Evolutionary conservation across 2,329 filamentous ascomycete genomes (phyloP), one percentile per base, ranked within the genome.

Genomic region (Botrytis elliptica): DNA sequence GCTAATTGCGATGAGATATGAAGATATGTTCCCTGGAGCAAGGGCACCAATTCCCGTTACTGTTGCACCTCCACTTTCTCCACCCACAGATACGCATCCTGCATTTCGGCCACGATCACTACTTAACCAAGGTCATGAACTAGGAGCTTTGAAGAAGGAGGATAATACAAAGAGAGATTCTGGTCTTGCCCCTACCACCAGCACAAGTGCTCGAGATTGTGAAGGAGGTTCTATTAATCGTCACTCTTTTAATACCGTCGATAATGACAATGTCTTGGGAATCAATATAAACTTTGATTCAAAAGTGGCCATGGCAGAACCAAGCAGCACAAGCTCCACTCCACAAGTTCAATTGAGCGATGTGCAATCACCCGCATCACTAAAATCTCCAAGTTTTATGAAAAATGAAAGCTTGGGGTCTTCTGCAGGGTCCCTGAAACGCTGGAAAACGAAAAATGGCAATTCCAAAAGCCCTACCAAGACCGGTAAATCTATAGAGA

Each of bases 1-100:
- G 16, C 68, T 90, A 77, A 84, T 90, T 74, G 85, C 85, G 66
- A 79, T 91, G 72, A 86, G 88, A 74, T 91, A 91, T 82, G 89
- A 91, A 79, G 86, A 90, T 81, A 88, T 87, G 52, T 82, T 86
- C 69, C 85, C 87, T 77, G 49, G 46, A 36, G 87, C 87, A 66
- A 86, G 88, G 80, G 87, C 87, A 74, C 89, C 89, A 52, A 87
- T 89, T 76, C 85, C 86, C 64, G 78, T 81, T 5, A 81, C 77
- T 22, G 75, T 80, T 38, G 74, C 79, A 33, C 79, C 80, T 33
- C 78, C 78, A n/a, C 75, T 76, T 42, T 66, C 72, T 36, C 79
- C 79, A 18, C 78, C 79, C 2, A 74, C 64, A 14, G 79, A 81
- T 29, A 72, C 68, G 10, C 80, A 81, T 77, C 80, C 78, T 73